Evolutionary conservation across 352 stramenopile genomes (phyloP).

Genomic region (Phytopythium sindhum): DNA sequence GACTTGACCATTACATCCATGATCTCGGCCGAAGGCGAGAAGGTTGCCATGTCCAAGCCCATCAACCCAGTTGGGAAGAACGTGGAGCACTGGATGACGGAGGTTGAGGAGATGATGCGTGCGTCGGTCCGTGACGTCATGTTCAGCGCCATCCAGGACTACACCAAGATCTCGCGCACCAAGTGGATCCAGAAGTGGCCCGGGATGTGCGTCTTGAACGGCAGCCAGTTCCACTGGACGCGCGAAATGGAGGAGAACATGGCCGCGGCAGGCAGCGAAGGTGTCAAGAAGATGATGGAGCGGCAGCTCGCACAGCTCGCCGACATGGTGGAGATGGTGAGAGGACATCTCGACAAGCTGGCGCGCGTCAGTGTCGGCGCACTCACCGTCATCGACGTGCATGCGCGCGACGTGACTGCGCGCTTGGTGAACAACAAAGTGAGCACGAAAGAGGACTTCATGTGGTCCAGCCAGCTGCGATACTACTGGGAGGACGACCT

Average conservation of each 20-base stretch:
- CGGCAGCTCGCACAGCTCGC: constrained; percentile 87
- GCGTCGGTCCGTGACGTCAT: constrained; percentile 87
- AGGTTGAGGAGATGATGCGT: constrained; percentile 95
- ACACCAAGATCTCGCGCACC: constrained; percentile 75
- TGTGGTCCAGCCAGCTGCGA: constrained; percentile 84
- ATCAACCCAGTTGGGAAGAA: constrained; percentile 91
- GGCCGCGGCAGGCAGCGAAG: constrained; percentile 65
- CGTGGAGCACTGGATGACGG: constrained; percentile 93
- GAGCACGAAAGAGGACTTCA: constrained; percentile 83
- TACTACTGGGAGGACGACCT: constrained; percentile 95
- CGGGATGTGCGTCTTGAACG: constrained; percentile 89
- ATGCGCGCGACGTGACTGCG: constrained; percentile 93
- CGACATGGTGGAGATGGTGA: constrained; percentile 92
- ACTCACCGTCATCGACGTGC: constrained; percentile 95
- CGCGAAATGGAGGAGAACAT: constrained; percentile 88
- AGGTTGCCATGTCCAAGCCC: constrained; percentile 69
- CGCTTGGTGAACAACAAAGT: constrained; percentile 90
- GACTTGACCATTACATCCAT: constrained; percentile 91
- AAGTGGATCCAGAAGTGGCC: constrained; percentile 94
- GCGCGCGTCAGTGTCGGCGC: constrained; percentile 87
- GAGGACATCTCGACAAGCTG: constrained; percentile 86
- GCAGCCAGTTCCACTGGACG: constrained; percentile 94
- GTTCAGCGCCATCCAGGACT: constrained; percentile 85
- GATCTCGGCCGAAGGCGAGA: constrained; percentile 91
- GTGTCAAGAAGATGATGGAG: constrained; percentile 76